These are phyloP conservation scores for Phytophthora cactorum DNA, from an alignment of 352 stramenopile species.

Conservation along the genomic window DNA sequence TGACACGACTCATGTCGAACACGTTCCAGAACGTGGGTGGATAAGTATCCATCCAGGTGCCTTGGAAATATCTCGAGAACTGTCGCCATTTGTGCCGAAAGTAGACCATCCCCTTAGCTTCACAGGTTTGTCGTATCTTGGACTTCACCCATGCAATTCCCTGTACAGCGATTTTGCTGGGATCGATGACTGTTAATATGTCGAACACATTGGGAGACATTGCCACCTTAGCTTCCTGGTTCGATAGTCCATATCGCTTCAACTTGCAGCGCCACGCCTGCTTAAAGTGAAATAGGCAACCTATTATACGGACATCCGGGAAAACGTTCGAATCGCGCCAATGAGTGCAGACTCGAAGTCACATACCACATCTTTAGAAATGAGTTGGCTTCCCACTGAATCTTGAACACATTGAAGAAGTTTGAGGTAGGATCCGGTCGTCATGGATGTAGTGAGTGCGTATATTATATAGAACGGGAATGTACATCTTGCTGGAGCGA, in stretches of 20 bases:
- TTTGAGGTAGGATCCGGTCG: neutral
- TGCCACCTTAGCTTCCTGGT: neutral
- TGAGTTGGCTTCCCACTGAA: neutral
- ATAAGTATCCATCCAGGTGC: conserved; percentile 20
- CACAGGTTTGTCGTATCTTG: neutral
- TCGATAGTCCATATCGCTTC: conserved; percentile 6
- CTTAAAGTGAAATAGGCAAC: conserved; percentile 16
- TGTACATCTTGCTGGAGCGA: no score
- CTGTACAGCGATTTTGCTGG: conserved; percentile 5
- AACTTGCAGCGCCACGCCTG: conserved; percentile 5
- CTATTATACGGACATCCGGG: neutral
- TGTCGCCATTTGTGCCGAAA: neutral
- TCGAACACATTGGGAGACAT: conserved; percentile 6
- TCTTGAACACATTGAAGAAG: neutral
- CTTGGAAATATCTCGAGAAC: conserved; percentile 24
- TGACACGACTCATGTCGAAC: neutral
- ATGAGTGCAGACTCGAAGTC: conserved; percentile 13
- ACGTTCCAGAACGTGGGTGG: conserved; percentile 4
- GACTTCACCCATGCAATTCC: conserved; percentile 1
- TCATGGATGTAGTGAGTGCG: neutral
- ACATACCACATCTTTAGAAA: neutral
- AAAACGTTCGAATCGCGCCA: neutral
- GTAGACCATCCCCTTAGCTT: neutral
- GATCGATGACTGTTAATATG: conserved; percentile 5
- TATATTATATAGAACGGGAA: no score